A percentile compares a stretch with the other conserved stretches of the same genome.
These are phyloP conservation scores for Ogataea haglerorum DNA, from an alignment of 805 yeast genomes.

Conservation along the genomic window DNA sequence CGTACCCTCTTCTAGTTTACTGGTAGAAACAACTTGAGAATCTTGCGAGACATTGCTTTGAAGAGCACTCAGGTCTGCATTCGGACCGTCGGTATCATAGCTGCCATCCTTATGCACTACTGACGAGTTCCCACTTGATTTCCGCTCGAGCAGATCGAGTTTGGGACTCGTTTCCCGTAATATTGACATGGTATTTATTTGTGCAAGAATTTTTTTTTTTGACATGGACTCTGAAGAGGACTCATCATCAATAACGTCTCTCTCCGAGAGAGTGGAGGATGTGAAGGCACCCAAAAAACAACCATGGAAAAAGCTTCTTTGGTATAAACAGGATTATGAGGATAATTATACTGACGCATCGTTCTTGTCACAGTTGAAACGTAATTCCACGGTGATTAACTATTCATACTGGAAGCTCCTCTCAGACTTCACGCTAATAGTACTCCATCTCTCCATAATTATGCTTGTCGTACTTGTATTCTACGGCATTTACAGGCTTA, in stretches of 20 bases:
- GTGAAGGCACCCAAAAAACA: constrained; percentile 10
- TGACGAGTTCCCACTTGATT: constrained; percentile 11
- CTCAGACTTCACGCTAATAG: constrained; percentile 67
- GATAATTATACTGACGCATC: constrained; percentile 86
- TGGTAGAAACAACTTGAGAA: neutral
- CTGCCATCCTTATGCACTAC: constrained; percentile 5
- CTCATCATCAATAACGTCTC: neutral
- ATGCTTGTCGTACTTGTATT: constrained; percentile 68
- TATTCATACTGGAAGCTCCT: constrained; percentile 63
- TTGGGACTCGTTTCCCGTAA: constrained; percentile 6
- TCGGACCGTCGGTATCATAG: constrained; percentile 20
- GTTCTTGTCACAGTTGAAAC: constrained; percentile 73
- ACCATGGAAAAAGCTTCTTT: constrained; percentile 82
- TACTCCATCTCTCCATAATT: constrained; percentile 62
- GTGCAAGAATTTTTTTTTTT: neutral
- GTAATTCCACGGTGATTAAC: constrained; percentile 70
- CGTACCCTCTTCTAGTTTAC: constrained; percentile 3
- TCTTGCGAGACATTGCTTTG: constrained; percentile 11
- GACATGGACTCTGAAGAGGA: constrained; percentile 1
- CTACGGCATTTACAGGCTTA: constrained; percentile 48
- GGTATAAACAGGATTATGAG: constrained; percentile 81
- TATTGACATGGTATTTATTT: neutral
- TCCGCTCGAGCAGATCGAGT: constrained; percentile 12
- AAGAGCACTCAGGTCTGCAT: constrained; percentile 19
- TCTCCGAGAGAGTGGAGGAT: constrained; percentile 2